Evolutionary conservation across 2,329 filamentous ascomycete genomes (phyloP).

Genomic region (Hypoxylon sp.): DNA sequence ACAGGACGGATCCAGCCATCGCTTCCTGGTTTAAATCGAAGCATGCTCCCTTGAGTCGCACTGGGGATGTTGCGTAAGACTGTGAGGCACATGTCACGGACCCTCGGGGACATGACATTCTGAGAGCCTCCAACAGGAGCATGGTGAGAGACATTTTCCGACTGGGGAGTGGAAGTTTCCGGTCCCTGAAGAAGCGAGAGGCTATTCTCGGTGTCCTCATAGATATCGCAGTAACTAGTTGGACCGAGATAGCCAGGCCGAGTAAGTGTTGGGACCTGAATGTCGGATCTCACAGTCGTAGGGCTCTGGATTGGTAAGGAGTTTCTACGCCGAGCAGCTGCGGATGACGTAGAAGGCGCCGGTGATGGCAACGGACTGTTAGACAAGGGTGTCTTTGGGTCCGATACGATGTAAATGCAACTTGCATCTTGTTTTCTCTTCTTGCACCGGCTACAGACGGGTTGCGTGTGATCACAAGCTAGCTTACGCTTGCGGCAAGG

Average conservation of each 20-base stretch:
- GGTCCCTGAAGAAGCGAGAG: conserved; percentile 55
- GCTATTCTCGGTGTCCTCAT: conserved; percentile 60
- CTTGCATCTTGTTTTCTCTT: conserved; percentile 54
- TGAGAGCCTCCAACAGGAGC: conserved; percentile 3
- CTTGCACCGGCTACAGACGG: conserved; percentile 58
- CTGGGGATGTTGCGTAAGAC: conserved; percentile 58
- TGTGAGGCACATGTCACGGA: conserved; percentile 57
- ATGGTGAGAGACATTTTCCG: conserved; percentile 16
- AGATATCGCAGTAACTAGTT: conserved; percentile 61
- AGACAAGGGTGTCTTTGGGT: conserved; percentile 13
- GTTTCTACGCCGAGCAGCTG: conserved; percentile 16
- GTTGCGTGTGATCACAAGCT: conserved; percentile 61
- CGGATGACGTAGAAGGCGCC: conserved; percentile 17
- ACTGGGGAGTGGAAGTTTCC: conserved; percentile 18
- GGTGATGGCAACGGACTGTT: conserved; percentile 36
- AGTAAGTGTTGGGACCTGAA: conserved; percentile 31
- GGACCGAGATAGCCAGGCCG: conserved; percentile 61
- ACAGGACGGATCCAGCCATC: conserved; percentile 54
- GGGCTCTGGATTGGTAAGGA: conserved; percentile 20
- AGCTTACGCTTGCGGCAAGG: conserved; percentile 61
- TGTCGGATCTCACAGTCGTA: conserved; percentile 39
- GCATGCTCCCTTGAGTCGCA: conserved; percentile 32
- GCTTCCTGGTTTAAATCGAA: conserved; percentile 12
- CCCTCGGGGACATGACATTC: conserved; percentile 43
- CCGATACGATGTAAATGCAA: conserved; percentile 57